Percentiles rank a stretch among this genome's conserved stretches.
These are phyloP conservation scores for Epichloe festucae DNA, from an alignment of 2,329 filamentous ascomycete species.

Conservation along the genomic window DNA sequence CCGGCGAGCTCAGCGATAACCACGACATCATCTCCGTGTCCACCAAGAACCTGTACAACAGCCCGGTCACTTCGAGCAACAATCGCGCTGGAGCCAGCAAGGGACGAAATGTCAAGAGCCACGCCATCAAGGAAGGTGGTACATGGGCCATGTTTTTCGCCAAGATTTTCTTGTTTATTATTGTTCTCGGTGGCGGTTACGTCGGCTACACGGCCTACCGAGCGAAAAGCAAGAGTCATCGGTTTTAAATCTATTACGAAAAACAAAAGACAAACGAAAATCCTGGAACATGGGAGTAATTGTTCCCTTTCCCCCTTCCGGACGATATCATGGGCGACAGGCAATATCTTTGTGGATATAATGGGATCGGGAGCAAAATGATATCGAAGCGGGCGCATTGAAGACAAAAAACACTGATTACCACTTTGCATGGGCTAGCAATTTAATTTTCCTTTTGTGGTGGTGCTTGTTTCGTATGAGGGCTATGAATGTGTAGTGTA, in stretches of 20 bases:
- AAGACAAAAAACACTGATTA: neutral
- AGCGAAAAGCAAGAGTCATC: constrained; percentile 46
- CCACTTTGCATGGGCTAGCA: constrained; percentile 5
- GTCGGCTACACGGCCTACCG: constrained; percentile 78
- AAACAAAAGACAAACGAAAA: neutral
- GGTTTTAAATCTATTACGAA: constrained; percentile 29
- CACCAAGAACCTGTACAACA: constrained; percentile 77
- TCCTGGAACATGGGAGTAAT: neutral
- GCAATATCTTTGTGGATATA: neutral
- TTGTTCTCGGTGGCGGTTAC: constrained; percentile 61
- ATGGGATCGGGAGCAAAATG: neutral
- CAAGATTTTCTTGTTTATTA: constrained; percentile 68
- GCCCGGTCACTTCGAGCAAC: constrained; percentile 26
- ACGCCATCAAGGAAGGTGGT: constrained; percentile 30
- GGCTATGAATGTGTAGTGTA: neutral
- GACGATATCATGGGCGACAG: neutral
- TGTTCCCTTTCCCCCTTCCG: neutral
- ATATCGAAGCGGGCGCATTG: neutral
- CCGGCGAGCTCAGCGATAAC: constrained; percentile 92
- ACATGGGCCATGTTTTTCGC: constrained; percentile 55
- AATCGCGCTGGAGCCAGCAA: constrained; percentile 24
- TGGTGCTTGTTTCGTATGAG: neutral
- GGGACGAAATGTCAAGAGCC: constrained; percentile 19
- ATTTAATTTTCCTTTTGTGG: neutral
- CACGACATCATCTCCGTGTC: constrained; percentile 87